phyloP scores from a whole-genome alignment of 2,329 filamentous ascomycete species.

The Didymella exigua region DNA sequence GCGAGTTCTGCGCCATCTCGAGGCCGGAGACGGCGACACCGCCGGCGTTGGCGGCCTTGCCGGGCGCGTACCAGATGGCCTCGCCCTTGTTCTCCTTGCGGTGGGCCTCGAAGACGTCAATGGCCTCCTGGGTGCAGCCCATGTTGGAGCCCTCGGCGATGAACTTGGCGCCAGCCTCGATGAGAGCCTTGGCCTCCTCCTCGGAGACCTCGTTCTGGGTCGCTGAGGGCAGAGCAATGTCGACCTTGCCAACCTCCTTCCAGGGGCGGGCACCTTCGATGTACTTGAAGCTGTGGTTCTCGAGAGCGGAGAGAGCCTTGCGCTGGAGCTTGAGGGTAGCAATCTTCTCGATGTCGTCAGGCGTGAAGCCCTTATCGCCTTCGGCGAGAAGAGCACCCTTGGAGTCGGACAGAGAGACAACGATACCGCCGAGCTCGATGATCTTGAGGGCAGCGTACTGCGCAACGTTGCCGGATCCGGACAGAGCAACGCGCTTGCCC shows the following conservation, averaged over 20 bases:
- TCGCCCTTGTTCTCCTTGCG: slow-evolving; percentile 70
- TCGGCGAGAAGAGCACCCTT: slow-evolving; percentile 81
- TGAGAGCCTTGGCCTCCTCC: slow-evolving; percentile 84
- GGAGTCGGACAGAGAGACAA: slow-evolving; percentile 93
- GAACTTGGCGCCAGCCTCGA: slow-evolving; percentile 77
- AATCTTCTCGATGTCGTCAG: slow-evolving; percentile 79
- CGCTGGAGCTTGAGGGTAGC: slow-evolving; percentile 85
- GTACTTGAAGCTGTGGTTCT: slow-evolving; percentile 78
- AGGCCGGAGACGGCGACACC: slow-evolving; percentile 96
- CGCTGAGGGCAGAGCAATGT: slow-evolving; percentile 88
- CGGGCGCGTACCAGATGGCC: slow-evolving; percentile 93
- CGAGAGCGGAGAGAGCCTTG: slow-evolving; percentile 77
- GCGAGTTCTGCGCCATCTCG: slow-evolving; percentile 98
- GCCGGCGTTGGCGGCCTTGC: slow-evolving; percentile 94
- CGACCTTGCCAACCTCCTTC: slow-evolving; percentile 86
- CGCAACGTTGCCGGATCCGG: slow-evolving; percentile 95
- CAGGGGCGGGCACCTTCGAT: slow-evolving; percentile 86
- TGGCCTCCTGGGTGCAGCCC: slow-evolving; percentile 95
- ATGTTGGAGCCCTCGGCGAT: slow-evolving; percentile 98
- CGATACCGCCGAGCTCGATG: slow-evolving; percentile 91
- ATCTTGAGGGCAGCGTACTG: slow-evolving; percentile 97
- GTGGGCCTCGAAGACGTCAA: slow-evolving; percentile 85
- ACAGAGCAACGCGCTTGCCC: slow-evolving; percentile 94
- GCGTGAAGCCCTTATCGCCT: slow-evolving; percentile 72
- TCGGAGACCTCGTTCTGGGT: slow-evolving; percentile 97